Evolutionary conservation across 106 monocot genomes (phyloP).

Genomic region (Dendrobium catenatum): DNA sequence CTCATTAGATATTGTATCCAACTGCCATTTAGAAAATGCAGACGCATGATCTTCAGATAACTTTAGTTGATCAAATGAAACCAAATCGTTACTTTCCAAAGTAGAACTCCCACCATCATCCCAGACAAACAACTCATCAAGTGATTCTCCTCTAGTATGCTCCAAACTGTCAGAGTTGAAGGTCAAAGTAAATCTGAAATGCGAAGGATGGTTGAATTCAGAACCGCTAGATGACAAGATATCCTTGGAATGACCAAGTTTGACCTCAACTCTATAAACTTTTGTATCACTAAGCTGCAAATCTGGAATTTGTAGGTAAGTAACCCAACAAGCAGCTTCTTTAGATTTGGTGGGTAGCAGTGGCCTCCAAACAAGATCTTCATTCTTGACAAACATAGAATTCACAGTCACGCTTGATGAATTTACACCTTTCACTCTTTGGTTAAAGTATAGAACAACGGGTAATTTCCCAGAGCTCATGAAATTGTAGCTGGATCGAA

Average conservation of each 20-base stretch:
- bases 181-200: constrained; percentile 53
- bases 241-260: constrained; percentile 25
- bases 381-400: constrained; percentile 40
- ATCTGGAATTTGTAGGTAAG: constrained; percentile 44
- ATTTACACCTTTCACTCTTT: constrained; percentile 52
- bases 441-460: constrained; percentile 9
- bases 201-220: constrained; percentile 11
- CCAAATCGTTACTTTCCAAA: constrained; percentile 11
- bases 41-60: constrained; percentile 16
- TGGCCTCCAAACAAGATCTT: constrained; percentile 65
- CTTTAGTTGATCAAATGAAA: constrained; percentile 28
- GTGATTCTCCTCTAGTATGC: constrained; percentile 7
- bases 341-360: constrained; percentile 35
- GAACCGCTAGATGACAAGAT: constrained; percentile 42
- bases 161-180: constrained; percentile 13
- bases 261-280: constrained; percentile 42
- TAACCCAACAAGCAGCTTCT: constrained; percentile 57
- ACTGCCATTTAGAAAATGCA: constrained; percentile 47
- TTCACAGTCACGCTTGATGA: constrained; percentile 56
- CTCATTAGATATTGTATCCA: constrained; percentile 63
- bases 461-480: constrained; percentile 29
- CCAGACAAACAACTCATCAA: constrained; percentile 48
- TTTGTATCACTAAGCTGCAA: constrained; percentile 9
- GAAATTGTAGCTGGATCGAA: constrained; percentile 8
- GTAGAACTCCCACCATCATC: constrained; percentile 22